Evolutionary conservation across 139 green algal species (phyloP), one percentile per base, ranked within the genome.

Genomic region (Picochlorum sp.): DNA sequence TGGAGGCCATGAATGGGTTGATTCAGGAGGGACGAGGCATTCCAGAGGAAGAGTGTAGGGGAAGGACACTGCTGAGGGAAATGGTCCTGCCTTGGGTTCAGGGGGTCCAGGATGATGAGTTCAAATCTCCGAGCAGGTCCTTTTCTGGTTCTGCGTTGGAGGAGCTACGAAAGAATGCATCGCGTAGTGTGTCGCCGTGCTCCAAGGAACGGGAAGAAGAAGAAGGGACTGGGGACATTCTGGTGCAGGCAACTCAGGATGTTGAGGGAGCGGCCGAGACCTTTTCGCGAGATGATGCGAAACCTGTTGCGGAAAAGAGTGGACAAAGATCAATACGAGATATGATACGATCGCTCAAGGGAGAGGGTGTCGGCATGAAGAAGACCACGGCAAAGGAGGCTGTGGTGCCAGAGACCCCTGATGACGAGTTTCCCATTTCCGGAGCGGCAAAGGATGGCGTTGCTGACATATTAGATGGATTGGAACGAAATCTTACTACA

Each of bases 21-120:
- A 45, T 28, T 11, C 6, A 50, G 14, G 23, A 37, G 26, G 26
- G 23, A 60, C 30, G 59, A 50, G 26, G 13, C 10, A 28, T 49
- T 54, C 59, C 26, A 14, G 34, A 21, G 31, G 34, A 67, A 14
- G 15, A 13, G n/a, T 56, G 30, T 21, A 16, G 26, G 23, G 21
- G 24, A 15, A 26, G 21, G 47, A 52, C 16, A 21, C 8, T 52
- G 54, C 16, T 67, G 16, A 47, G 41, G 5, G 21, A 23, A 6
- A 15, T 20, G 20, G n/a, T 30, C 4, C 20, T 65, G 20, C 58
- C 58, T 6, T 70, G 64, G 64, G 14, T 70, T 11, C 64, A 60
- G 31, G 64, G 64, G 15, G 51, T 70, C 16, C 51, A 65, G 4
- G 51, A 70, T 52, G 51, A 49, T 15, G 50, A 47, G 6, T 70